Evolutionary conservation across 306 rosid genomes (phyloP), one percentile per base, ranked within the genome.

Genomic region (Vachellia collinsii): DNA sequence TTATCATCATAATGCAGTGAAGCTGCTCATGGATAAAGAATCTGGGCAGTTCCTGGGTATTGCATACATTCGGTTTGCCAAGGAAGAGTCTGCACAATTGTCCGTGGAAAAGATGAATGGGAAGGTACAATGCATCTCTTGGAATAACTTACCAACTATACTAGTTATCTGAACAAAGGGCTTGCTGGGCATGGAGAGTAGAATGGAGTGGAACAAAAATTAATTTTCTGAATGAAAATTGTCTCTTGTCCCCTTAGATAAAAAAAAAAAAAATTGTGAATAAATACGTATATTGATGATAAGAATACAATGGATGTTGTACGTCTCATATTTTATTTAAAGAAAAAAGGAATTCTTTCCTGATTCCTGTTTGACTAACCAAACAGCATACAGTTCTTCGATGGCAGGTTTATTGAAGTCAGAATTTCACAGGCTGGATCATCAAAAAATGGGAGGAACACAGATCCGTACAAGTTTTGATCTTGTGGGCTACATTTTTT

Each of bases 81-180:
- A 73, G 61, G 87, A 86, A 76, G 80, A 87, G 67, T 85, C 69
- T 70, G 87, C 86, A 0, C 74, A 78, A 68, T 81, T 72, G 72
- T 90, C 90, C n/a, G 82, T 74, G 78, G 84, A 79, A 59, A 83
- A 81, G 86, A 87, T 85, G 89, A 85, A 85, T 64, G 92, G 92
- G 83, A 80, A 86, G 92, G 92, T 89, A 70, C 19, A 8, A 47
- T 76, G 84, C 82, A 62, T 43, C 10, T 54, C 66, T 70, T 50
- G 14, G 13, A 48, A 74, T 54, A 50, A 66, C 11, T 42, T 48
- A 22, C 71, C 72, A 70, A 56, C 65, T 53, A 13, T 37, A 61
- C 37, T 50, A 44, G 76, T 42, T 42, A 50, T 70, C 82, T 74
- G 22, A 70, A 62, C 50, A 64, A 78, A 53, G 34, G 51, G 53